Evolutionary conservation across 768 basidiomycete genomes (phyloP), one percentile per base, ranked within the genome.

Genomic region (Omphalotus guepiniiformis): DNA sequence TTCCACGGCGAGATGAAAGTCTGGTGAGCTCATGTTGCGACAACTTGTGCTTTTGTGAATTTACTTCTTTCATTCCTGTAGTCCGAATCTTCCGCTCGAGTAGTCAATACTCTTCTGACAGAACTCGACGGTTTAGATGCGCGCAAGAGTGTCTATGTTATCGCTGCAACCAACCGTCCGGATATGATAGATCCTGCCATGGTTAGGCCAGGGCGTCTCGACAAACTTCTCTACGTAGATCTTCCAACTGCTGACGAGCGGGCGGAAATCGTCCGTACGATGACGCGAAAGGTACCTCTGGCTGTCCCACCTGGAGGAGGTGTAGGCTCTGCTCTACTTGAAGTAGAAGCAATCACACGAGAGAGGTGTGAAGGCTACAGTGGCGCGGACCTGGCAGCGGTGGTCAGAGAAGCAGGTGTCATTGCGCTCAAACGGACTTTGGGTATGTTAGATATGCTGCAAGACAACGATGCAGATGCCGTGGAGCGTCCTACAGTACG

Each of bases 101-200:
- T 96, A 6, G 93, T 95, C 49, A 93, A 96, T 66, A 96, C 93
- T 0, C 80, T 97, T 5, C 76, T 96, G 4, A 94, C 93, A 6
- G 93, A 96, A 62, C 82, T 97, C 18, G 93, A 96, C 54, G 93
- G 93, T 0, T 83, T 97, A 21, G 90, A 93, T 51, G 72, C 81
- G 2, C 81, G 92, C 27, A 91, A 88, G 64, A 77, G 79, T 32
- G 91, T 96, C 49, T 94, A 93, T 58, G 93, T 97, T 35, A 91
- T 96, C 49, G 93, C 88, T 0, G 94, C 94, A 6, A 96, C 93
- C 25, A 97, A 95, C 64, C 75, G 93, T 11, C 93, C 93, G 1
- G 93, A 97, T 68, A 95, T 95, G 84, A 93, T 96, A 50, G 93
- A 97, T 60, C 94, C 93, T 1, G 93, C 94, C 6, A 94, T 95